These are phyloP conservation scores for Aspergillus campestris DNA, from an alignment of 495 filamentous ascomycete species.

Conservation along the genomic window DNA sequence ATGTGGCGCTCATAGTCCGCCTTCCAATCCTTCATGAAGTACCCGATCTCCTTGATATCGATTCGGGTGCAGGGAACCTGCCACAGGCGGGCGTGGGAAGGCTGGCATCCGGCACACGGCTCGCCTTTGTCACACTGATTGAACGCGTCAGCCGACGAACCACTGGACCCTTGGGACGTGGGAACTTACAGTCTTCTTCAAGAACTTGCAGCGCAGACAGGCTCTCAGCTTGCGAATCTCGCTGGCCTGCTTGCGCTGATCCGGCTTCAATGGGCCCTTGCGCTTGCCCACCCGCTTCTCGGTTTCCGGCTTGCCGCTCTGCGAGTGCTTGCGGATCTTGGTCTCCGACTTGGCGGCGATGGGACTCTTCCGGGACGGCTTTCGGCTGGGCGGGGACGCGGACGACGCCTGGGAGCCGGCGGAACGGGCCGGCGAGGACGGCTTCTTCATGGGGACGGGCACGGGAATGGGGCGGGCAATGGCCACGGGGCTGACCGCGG, in stretches of 20 bases:
- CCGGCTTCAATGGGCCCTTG: slow-evolving; percentile 79
- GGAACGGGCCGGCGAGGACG: slow-evolving; percentile 48
- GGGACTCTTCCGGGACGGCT: slow-evolving; percentile 65
- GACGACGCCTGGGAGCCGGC: slow-evolving; percentile 54
- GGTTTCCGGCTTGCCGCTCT: slow-evolving; percentile 65
- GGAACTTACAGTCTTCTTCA: slow-evolving; percentile 72
- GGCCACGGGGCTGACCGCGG: slow-evolving; percentile 56
- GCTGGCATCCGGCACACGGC: slow-evolving; percentile 86
- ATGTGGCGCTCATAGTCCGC: slow-evolving; percentile 89
- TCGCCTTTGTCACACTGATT: slow-evolving; percentile 81
- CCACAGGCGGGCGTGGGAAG: slow-evolving; percentile 86
- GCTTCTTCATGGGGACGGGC: slow-evolving; percentile 55
- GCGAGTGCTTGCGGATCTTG: slow-evolving; percentile 64
- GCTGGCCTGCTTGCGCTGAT: slow-evolving; percentile 87
- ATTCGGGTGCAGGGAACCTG: slow-evolving; percentile 93
- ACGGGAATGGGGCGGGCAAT: slow-evolving; percentile 51
- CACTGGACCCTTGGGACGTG: background rate
- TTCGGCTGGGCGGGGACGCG: slow-evolving; percentile 57
- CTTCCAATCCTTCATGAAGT: slow-evolving; percentile 98
- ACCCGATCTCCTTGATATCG: slow-evolving; percentile 92
- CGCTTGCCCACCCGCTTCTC: slow-evolving; percentile 88
- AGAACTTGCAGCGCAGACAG: slow-evolving; percentile 91
- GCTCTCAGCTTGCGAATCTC: slow-evolving; percentile 89
- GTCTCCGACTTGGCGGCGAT: slow-evolving; percentile 69
- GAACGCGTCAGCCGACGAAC: background rate